A percentile compares a stretch with the other conserved stretches of the same genome.
These are phyloP conservation scores for Pseudocercospora pini-densiflorae DNA, from an alignment of 2,329 filamentous ascomycete species.

Conservation along the genomic window DNA sequence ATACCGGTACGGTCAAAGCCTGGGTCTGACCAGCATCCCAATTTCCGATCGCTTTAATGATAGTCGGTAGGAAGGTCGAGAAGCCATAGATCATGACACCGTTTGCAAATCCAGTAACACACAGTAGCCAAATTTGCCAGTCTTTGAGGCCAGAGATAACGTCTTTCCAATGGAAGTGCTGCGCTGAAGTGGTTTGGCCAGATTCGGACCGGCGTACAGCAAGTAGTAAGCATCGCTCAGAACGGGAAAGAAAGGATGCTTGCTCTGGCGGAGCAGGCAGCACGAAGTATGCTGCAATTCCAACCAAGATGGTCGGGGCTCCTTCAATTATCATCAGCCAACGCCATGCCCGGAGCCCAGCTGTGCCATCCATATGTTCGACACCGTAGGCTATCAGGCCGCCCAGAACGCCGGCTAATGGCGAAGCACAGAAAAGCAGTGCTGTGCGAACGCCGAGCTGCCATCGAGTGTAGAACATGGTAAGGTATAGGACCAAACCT, in stretches of 20 bases:
- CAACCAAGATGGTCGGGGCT: slow-evolving; percentile 58
- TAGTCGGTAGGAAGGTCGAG: slow-evolving; percentile 61
- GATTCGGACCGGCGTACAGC: slow-evolving; percentile 55
- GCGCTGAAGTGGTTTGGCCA: slow-evolving; percentile 47
- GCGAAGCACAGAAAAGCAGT: slow-evolving; percentile 72
- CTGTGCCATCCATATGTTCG: slow-evolving; percentile 64
- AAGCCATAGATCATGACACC: slow-evolving; percentile 61
- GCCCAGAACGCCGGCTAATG: slow-evolving; percentile 71
- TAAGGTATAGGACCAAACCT: slow-evolving; percentile 58
- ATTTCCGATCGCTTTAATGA: slow-evolving; percentile 55
- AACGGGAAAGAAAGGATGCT: slow-evolving; percentile 61
- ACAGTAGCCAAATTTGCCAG: slow-evolving; percentile 77
- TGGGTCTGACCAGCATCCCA: slow-evolving; percentile 58
- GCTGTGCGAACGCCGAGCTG: slow-evolving; percentile 74
- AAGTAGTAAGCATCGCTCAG: slow-evolving; percentile 63
- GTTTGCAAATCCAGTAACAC: slow-evolving; percentile 67
- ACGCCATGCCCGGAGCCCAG: slow-evolving; percentile 61
- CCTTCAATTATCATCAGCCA: slow-evolving; percentile 70
- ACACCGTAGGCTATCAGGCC: slow-evolving; percentile 75
- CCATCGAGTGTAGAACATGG: slow-evolving; percentile 74
- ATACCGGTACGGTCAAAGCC: slow-evolving; percentile 62
- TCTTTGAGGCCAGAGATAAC: slow-evolving; percentile 70
- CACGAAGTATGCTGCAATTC: slow-evolving; percentile 57
- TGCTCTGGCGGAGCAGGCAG: slow-evolving; percentile 69
- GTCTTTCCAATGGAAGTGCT: slow-evolving; percentile 61